phyloP scores from a whole-genome alignment of 768 basidiomycete species.

The Cantharellus anzutake region DNA sequence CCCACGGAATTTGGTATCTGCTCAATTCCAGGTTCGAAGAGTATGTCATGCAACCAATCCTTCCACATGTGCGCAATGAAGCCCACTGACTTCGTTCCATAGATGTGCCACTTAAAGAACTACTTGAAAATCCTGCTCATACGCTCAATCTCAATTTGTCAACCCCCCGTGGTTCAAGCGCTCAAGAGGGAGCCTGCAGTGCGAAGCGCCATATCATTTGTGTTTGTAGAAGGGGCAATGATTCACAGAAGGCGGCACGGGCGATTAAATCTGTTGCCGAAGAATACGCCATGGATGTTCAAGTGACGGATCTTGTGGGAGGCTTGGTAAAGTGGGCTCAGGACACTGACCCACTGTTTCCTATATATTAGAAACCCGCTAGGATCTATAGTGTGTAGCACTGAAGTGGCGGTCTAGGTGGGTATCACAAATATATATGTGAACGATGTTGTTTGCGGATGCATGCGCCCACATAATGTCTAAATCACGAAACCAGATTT shows the following conservation, averaged over 20 bases:
- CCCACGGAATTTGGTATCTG: constrained; percentile 74
- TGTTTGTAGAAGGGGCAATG: constrained; percentile 80
- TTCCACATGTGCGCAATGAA: neutral
- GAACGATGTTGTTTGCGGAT: no score
- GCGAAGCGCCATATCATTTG: constrained; percentile 22
- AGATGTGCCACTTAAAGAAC: constrained; percentile 58
- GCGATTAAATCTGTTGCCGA: neutral
- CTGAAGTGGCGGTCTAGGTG: neutral
- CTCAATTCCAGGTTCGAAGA: constrained; percentile 48
- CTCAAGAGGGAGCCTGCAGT: no score
- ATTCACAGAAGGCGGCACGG: constrained; percentile 68
- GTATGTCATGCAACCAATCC: constrained; percentile 24
- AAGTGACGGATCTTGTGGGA: constrained; percentile 55
- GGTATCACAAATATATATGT: no score
- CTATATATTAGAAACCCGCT: constrained; percentile 37
- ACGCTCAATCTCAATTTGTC: constrained; percentile 16
- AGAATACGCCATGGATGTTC: neutral
- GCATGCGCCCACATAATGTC: no score
- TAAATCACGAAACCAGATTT: no score
- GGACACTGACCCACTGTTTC: constrained; percentile 57
- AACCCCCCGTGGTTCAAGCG: neutral
- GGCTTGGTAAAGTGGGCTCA: constrained; percentile 67
- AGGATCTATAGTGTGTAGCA: neutral
- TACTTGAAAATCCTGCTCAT: constrained; percentile 40
- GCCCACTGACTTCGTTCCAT: constrained; percentile 2